Base-by-base conservation (phyloP, 2,329 filamentous ascomycete genomes). In the Pseudogymnoascus sp. region DNA sequence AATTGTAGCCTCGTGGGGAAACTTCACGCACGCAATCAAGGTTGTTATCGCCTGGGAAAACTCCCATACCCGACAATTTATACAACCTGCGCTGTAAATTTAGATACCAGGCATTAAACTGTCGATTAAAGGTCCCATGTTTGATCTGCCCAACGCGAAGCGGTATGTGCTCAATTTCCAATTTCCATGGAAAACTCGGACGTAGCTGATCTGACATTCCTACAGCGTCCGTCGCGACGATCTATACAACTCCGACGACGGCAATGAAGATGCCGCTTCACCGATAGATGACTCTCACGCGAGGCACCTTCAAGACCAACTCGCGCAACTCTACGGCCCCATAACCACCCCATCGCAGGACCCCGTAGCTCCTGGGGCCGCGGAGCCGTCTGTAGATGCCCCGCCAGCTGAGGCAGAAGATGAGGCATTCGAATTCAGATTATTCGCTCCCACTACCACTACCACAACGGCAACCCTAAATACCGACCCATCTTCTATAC, bases 191-290 rank as follows among this genome's bases (percentile, higher is more conserved):
- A 40, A 40, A 64, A 64, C 59, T 60, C 42, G n/a, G 33, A 35
- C 7, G 17, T 21, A 13, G 15, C 61, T 19, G 46, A 31, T 62
- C 62, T 63, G 35, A 63, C 62, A 59, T 35, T n/a, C 17, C 15
- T n/a, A 4, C n/a, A 74, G 84, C 66, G 80, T 87, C 62, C 79
- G 83, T 31, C 78, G 84, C 62, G 77, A 82, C 66, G 82, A 86
- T 40, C 73, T 87, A 19, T 76, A 77, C 63, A 74, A 72, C 56
- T 60, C 59, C 19, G 33, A 38, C 33, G 33, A 38, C 10, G 65
- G 64, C 7, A 60, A 53, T 33, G 42, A 70, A 68, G 62, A 73
- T 72, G 56, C 72, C 78, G 44, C 73, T 72, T 4, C 76, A 76
- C 42, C 69, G 80, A 64, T 74, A 77, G 65, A 68, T 26, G 65